These are phyloP conservation scores for Schizosaccharomyces octosporus DNA, from an alignment of 805 yeast genomes.

Conservation along the genomic window DNA sequence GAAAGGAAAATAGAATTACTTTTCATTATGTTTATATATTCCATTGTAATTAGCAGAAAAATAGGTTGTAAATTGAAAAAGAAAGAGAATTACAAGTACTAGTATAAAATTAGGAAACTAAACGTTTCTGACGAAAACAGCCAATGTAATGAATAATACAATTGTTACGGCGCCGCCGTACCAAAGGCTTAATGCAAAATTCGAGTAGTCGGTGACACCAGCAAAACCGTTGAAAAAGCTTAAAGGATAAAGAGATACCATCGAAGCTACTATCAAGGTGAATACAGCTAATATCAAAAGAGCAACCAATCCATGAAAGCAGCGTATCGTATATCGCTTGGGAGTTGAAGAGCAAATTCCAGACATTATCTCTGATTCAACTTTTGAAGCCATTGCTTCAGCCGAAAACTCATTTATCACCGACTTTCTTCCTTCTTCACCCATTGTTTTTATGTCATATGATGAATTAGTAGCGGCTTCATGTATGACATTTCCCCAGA, in stretches of 20 bases:
- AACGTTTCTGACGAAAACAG: too few species aligned
- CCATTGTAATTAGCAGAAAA: too few species aligned
- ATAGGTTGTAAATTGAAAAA: too few species aligned
- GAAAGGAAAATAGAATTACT: too few species aligned
- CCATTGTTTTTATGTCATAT: constrained; percentile 11
- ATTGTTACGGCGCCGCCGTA: too few species aligned
- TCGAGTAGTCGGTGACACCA: too few species aligned
- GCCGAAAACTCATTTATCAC: constrained; percentile 14
- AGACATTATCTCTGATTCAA: constrained; percentile 8
- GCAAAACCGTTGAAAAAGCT: too few species aligned
- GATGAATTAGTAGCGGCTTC: constrained; percentile 9
- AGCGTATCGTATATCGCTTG: neutral
- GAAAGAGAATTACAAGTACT: too few species aligned
- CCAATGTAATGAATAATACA: too few species aligned
- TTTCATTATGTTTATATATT: too few species aligned
- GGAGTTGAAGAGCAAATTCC: neutral
- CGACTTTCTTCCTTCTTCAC: constrained; percentile 12
- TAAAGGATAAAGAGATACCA: neutral
- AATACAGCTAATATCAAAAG: neutral
- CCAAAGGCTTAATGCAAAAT: too few species aligned
- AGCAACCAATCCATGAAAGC: neutral
- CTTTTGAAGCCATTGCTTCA: constrained; percentile 12
- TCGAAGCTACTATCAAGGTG: neutral
- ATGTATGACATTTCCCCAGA: constrained; percentile 16
- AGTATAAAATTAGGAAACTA: too few species aligned